Evolutionary conservation across 306 rosid species (phyloP).

Genomic region (Prunus fruticosa): DNA sequence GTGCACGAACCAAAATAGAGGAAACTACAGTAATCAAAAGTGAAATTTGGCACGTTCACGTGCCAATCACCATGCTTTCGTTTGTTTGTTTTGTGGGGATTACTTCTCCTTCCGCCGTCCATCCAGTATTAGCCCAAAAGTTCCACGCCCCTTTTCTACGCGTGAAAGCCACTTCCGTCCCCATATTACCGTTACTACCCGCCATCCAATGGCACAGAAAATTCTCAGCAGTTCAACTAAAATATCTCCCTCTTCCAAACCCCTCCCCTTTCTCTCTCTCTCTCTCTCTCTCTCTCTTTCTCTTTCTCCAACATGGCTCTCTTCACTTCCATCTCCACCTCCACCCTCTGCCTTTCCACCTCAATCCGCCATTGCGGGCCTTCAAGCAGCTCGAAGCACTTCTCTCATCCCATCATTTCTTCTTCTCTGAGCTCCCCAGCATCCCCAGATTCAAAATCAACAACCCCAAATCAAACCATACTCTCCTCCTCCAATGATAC

Average conservation of each 20-base stretch:
- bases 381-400: conserved; percentile 18
- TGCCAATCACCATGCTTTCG: background rate
- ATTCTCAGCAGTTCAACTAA: background rate
- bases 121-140: background rate
- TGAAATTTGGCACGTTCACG: too few species aligned
- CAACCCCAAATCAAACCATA: conserved; percentile 26
- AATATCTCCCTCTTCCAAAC: background rate
- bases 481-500: conserved; percentile 41
- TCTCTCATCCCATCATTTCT: conserved; percentile 28
- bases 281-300: conserved; percentile 2
- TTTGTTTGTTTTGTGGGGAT: background rate
- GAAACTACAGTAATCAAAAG: too few species aligned
- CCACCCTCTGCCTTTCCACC: conserved; percentile 30
- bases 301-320: conserved; percentile 45
- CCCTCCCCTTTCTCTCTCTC: conserved; percentile 3
- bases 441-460: conserved; percentile 50
- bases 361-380: conserved; percentile 25
- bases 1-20: too few species aligned
- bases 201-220: conserved; percentile 11
- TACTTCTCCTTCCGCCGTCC: background rate
- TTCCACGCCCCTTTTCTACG: background rate
- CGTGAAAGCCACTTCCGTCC: background rate
- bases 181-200: conserved; percentile 20
- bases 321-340: conserved; percentile 38
- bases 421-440: conserved; percentile 64